Evolutionary conservation across 2,329 filamentous ascomycete species (phyloP).

Genomic region (Epichloe hybrida): DNA sequence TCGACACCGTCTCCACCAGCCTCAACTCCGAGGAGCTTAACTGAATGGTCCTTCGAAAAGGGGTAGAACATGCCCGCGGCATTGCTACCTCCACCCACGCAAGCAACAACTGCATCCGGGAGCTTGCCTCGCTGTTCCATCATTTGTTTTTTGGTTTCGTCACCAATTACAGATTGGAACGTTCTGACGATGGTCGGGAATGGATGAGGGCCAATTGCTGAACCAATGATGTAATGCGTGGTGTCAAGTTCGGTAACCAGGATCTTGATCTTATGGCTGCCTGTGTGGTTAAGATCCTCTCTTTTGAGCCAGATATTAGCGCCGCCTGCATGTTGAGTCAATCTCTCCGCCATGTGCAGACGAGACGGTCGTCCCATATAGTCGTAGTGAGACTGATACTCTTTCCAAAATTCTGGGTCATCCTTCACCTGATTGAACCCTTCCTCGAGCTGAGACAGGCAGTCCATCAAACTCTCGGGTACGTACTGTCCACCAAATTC

Average conservation of each 20-base stretch:
- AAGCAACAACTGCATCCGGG: conserved; percentile 90
- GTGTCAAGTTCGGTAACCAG: conserved; percentile 77
- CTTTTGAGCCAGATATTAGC: conserved; percentile 97
- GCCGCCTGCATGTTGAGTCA: conserved; percentile 80
- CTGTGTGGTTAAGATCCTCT: conserved; percentile 95
- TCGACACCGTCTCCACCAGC: conserved; percentile 88
- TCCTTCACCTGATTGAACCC: conserved; percentile 82
- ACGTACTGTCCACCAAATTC: conserved; percentile 97
- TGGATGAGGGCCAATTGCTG: conserved; percentile 91
- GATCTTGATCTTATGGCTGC: conserved; percentile 99
- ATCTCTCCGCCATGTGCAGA: conserved; percentile 72
- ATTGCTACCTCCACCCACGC: conserved; percentile 90
- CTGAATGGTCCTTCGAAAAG: conserved; percentile 70
- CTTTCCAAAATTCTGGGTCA: conserved; percentile 90
- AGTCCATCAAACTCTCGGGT: conserved; percentile 96
- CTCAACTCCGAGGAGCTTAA: conserved; percentile 87
- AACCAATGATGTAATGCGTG: conserved; percentile 97
- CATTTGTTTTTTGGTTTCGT: conserved; percentile 94
- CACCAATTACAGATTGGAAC: conserved; percentile 92
- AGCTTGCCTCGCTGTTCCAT: conserved; percentile 70
- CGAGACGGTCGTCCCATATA: conserved; percentile 95
- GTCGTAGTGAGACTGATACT: conserved; percentile 88
- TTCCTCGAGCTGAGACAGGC: conserved; percentile 74
- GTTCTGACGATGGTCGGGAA: conserved; percentile 96
- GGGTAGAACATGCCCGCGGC: conserved; percentile 98